phyloP scores from a whole-genome alignment of 2,329 filamentous ascomycete genomes.

The Mollisia scopiformis region DNA sequence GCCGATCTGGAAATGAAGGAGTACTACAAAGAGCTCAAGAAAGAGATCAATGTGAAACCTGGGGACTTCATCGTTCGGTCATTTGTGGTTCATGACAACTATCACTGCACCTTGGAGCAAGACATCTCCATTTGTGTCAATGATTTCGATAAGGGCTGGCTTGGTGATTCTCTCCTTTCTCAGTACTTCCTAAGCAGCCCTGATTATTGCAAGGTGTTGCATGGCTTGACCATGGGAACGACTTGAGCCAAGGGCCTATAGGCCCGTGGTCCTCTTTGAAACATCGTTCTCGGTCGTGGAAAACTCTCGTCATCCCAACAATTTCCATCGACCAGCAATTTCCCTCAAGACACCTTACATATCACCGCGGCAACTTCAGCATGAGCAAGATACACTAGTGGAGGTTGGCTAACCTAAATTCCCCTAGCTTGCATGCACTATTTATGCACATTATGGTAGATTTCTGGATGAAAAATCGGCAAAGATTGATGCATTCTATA shows the following conservation, averaged over 20 bases:
- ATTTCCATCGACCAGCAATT: not conserved
- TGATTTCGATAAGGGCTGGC: conserved; percentile 8
- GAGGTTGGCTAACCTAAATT: not conserved
- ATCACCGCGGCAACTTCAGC: too few species aligned
- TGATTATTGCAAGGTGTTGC: not conserved
- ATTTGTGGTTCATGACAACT: conserved; percentile 10
- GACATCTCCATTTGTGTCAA: conserved; percentile 18
- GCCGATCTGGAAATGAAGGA: not conserved
- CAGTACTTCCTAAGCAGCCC: not conserved
- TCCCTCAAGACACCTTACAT: not conserved
- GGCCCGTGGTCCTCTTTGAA: conserved; percentile 5
- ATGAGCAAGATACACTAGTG: not conserved
- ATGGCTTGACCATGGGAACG: not conserved
- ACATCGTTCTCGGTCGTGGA: not conserved
- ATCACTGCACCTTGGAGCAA: conserved; percentile 17
- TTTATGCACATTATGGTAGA: not conserved
- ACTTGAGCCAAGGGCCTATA: not conserved
- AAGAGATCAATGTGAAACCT: not conserved
- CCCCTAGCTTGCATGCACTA: not conserved
- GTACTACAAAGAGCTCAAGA: not conserved
- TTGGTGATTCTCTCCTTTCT: conserved; percentile 4
- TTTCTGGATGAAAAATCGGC: not conserved
- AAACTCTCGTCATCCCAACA: not conserved
- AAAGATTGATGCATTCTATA: conserved; percentile 5
- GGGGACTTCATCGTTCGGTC: conserved; percentile 15